Evolutionary conservation across 352 stramenopile genomes (phyloP), one percentile per base, ranked within the genome.

Genomic region (Pythium periplocum): DNA sequence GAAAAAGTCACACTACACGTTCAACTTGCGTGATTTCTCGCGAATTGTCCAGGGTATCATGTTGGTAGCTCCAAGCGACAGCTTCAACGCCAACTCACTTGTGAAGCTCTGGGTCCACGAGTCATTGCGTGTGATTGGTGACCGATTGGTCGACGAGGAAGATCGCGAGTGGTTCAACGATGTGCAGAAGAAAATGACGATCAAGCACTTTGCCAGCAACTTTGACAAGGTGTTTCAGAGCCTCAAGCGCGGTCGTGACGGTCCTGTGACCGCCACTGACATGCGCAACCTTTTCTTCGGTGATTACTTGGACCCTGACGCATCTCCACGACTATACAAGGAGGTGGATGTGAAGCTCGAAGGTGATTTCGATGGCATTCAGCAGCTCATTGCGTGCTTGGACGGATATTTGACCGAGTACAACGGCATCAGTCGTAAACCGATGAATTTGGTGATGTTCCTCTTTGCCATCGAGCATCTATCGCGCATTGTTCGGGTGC

Each of bases 381-480:
- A 72, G 33, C 69, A 78, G 35, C 67, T 97, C 30, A 89, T 96
- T 37, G 71, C 85, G 36, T 96, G 75, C 44, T 62, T 97, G 12
- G 89, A 97, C 45, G 77, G 87, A 3, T 98, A 96, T 44, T 59
- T 98, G 36, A 73, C 68, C 48, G 91, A 98, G 54, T 98, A 96
- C 75, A 98, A 98, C 55, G 78, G 74, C 1, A 85, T 97, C 39
- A 96, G 79, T 39, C 95, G 94, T 49, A 96, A 96, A 42, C 87
- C 89, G 0, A 98, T 98, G 94, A 95, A 98, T 55, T 62, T 98
- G 3, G 94, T 98, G 4, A 97, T 98, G 89, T 98, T 98, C 57
- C 69, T 97, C 26, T 98, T 98, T 55, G 94, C 94, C 5, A 96
- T 98, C 45, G 91, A 98, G 58, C 94, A 98, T 53, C 71, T 98